Percentiles rank a stretch among this genome's conserved stretches.
These are phyloP conservation scores for Taiozyma sp. DNA, from an alignment of 1,139 yeast species.

Conservation along the genomic window DNA sequence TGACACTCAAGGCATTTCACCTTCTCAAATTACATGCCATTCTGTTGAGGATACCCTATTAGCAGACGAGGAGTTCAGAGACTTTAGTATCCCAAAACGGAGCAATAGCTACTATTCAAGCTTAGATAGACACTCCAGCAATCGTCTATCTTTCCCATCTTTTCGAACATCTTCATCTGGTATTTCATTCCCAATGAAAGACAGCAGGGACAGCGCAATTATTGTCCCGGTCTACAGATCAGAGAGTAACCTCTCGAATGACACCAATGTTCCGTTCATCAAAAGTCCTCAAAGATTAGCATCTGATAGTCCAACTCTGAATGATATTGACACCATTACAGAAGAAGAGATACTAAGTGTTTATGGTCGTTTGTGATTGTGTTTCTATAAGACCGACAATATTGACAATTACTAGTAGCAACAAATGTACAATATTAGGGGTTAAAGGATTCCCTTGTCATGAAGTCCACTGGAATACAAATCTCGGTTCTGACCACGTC, in stretches of 20 bases:
- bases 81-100: conserved; percentile 10
- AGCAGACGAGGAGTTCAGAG: conserved; percentile 20
- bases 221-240: background rate
- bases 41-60: conserved; percentile 20
- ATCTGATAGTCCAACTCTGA: background rate
- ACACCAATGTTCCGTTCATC: background rate
- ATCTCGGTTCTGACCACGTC: too few species aligned
- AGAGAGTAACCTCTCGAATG: background rate
- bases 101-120: conserved; percentile 3
- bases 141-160: background rate
- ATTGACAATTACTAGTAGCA: too few species aligned
- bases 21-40: conserved; percentile 15
- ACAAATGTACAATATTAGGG: too few species aligned
- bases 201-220: background rate
- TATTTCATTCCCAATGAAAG: background rate
- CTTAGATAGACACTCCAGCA: background rate
- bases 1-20: background rate
- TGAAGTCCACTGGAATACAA: too few species aligned
- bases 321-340: background rate
- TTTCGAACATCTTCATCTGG: background rate
- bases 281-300: background rate
- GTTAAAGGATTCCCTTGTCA: too few species aligned
- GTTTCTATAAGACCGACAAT: too few species aligned
- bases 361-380: background rate
- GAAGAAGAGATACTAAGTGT: background rate